Conservation (phyloP, 805 yeast species). For the Lipomyces mesembrius region DNA sequence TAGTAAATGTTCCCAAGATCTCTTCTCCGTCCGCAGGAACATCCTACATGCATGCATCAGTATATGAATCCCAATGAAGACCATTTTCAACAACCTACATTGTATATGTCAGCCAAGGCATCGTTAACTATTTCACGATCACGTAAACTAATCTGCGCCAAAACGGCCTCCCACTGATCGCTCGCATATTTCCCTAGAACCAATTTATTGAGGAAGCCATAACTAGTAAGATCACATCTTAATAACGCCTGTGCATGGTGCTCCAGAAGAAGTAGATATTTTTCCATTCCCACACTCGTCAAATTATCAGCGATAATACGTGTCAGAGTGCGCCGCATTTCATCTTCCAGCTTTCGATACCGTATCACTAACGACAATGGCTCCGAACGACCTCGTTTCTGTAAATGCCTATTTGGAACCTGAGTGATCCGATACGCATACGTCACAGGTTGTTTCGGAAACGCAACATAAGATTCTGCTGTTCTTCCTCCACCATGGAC, state of each 20-base stretch:
- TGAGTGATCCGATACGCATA: conserved; percentile 60
- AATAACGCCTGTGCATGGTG: conserved; percentile 18
- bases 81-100: conserved; percentile 7
- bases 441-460: conserved; percentile 71
- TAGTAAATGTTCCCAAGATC: conserved; percentile 26
- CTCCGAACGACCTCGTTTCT: neutral
- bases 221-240: conserved; percentile 19
- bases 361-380: conserved; percentile 42
- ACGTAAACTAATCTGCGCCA: conserved; percentile 16
- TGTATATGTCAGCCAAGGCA: conserved; percentile 9
- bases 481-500: conserved; percentile 31
- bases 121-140: conserved; percentile 19
- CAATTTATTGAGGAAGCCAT: conserved; percentile 28
- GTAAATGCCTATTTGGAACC: conserved; percentile 19
- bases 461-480: conserved; percentile 52
- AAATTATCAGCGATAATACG: conserved; percentile 20
- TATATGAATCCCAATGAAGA: neutral
- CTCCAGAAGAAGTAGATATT: conserved; percentile 19
- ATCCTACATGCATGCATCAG: conserved; percentile 3
- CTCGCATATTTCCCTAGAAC: conserved; percentile 18
- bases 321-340: conserved; percentile 35
- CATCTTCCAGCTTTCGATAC: conserved; percentile 42
- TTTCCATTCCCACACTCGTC: neutral
- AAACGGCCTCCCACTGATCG: conserved; percentile 20
- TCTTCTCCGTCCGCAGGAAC: conserved; percentile 33